Conservation (phyloP, 176 grass and related monocot genomes). For the Hordeum vulgare region DNA sequence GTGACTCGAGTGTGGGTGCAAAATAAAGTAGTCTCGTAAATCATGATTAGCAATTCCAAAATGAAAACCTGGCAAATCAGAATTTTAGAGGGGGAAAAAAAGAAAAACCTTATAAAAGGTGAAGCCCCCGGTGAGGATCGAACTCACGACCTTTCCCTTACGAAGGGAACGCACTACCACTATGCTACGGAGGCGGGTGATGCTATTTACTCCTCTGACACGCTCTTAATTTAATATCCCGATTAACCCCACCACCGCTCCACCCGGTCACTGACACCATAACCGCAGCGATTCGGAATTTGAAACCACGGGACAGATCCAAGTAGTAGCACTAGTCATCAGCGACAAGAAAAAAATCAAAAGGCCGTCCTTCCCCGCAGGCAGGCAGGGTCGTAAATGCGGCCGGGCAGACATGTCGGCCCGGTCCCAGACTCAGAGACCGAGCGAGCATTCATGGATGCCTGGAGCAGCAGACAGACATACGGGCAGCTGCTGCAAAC, state of each 20-base stretch:
- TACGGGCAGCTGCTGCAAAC: background rate
- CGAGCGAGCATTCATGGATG: background rate
- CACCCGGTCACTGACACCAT: too few species aligned
- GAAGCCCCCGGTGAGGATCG: constrained; percentile 76
- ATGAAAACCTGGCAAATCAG: too few species aligned
- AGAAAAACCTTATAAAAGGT: too few species aligned
- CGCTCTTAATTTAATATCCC: background rate
- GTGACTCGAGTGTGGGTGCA: too few species aligned
- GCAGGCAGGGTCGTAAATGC: background rate
- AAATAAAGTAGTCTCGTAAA: too few species aligned
- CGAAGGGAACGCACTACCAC: constrained; percentile 97
- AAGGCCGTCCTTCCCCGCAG: background rate
- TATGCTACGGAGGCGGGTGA: constrained; percentile 60
- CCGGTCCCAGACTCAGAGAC: background rate
- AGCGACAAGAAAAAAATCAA: background rate
- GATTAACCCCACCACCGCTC: background rate
- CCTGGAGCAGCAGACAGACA: background rate
- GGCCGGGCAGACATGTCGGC: background rate
- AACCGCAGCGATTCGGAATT: too few species aligned
- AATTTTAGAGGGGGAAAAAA: too few species aligned
- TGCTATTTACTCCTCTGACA: background rate
- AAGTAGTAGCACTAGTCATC: too few species aligned
- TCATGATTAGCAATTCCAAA: background rate
- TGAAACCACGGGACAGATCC: background rate
- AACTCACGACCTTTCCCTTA: constrained; percentile 99